phyloP scores from a whole-genome alignment of 2,329 filamentous ascomycete genomes.

The Trichophaea hybrida region DNA sequence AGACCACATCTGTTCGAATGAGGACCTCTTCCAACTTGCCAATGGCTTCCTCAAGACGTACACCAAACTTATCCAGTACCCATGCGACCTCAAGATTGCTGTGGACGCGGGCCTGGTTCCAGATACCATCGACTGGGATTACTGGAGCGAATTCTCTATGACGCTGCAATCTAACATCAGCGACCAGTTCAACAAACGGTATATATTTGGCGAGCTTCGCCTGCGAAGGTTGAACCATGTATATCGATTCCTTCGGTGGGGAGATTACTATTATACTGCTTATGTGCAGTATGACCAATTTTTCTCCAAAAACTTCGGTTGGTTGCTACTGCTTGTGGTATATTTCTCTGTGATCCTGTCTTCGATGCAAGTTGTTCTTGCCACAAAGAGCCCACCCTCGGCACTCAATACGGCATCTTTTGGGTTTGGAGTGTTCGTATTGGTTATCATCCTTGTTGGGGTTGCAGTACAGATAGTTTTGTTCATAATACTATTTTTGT shows the following conservation, averaged over 20 bases:
- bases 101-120: conserved; percentile 29
- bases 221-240: conserved; percentile 36
- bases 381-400: conserved; percentile 26
- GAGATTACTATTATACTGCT: conserved; percentile 26
- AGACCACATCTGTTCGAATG: conserved; percentile 23
- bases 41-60: conserved; percentile 34
- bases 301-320: conserved; percentile 34
- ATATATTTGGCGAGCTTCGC: conserved; percentile 35
- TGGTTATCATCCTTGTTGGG: conserved; percentile 19
- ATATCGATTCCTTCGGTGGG: conserved; percentile 29
- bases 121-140: conserved; percentile 30
- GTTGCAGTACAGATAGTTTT: conserved; percentile 17
- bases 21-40: conserved; percentile 27
- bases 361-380: conserved; percentile 39
- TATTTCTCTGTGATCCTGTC: conserved; percentile 37
- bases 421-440: conserved; percentile 23
- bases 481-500: conserved; percentile 25
- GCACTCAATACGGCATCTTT: conserved; percentile 26
- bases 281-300: conserved; percentile 32
- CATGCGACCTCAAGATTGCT: conserved; percentile 33
- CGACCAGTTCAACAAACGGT: conserved; percentile 31
- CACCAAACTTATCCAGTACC: conserved; percentile 31
- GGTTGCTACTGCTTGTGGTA: conserved; percentile 32
- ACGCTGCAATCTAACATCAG: conserved; percentile 29
- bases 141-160: conserved; percentile 31